A percentile compares a stretch with the other conserved stretches of the same genome.
Conservation (phyloP, 208 protist genomes). For the Trypanosoma platydactyli region DNA sequence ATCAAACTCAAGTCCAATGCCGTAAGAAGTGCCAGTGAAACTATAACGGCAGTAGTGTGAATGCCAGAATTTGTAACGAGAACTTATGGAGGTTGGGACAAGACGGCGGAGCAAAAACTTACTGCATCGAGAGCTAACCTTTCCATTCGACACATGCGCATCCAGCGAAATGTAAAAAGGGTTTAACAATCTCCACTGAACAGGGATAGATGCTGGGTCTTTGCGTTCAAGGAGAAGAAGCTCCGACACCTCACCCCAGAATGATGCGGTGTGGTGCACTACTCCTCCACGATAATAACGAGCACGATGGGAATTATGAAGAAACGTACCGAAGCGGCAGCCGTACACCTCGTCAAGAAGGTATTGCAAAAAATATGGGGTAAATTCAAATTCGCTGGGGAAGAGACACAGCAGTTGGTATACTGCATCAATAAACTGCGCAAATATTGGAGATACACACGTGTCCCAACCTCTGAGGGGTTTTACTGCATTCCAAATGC, state of each 20-base stretch:
- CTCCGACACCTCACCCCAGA: constrained; percentile 22
- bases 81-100: constrained; percentile 12
- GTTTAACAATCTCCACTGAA: constrained; percentile 15
- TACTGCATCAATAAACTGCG: constrained; percentile 91
- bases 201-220: not conserved
- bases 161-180: constrained; percentile 19
- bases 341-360: constrained; percentile 34
- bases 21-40: constrained; percentile 1
- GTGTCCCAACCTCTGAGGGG: not conserved
- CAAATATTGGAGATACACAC: constrained; percentile 61
- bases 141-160: not conserved
- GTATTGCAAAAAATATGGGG: constrained; percentile 34
- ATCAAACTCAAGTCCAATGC: constrained; percentile 10
- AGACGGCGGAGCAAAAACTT: constrained; percentile 17
- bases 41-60: constrained; percentile 16
- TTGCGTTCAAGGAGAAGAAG: constrained; percentile 10
- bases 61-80: constrained; percentile 22
- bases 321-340: constrained; percentile 34
- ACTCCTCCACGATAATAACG: constrained; percentile 4
- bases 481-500: constrained; percentile 11
- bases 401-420: constrained; percentile 78
- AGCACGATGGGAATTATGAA: constrained; percentile 23
- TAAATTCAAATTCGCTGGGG: constrained; percentile 89
- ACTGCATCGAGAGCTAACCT: not conserved
- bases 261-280: constrained; percentile 7